Evolutionary conservation across 305 asterid genomes (phyloP).

Genomic region (Coffea humblotiana): DNA sequence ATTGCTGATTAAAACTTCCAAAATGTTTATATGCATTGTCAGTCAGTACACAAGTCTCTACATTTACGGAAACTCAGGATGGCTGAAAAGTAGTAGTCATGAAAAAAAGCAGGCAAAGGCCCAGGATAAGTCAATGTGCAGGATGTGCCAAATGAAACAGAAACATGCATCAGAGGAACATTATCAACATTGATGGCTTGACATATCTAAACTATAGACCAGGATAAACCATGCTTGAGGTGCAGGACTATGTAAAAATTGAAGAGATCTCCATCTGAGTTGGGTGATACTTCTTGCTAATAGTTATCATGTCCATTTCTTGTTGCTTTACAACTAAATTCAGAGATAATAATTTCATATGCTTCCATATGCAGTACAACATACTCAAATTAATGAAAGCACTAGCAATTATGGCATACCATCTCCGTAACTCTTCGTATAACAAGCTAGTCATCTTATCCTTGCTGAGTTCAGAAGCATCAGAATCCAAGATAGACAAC

Average conservation of each 20-base stretch:
- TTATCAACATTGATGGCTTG: background rate
- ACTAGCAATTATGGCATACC: constrained; percentile 39
- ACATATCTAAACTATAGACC: background rate
- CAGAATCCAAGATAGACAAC: constrained; percentile 48
- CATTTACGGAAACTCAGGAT: too few relatives aligned
- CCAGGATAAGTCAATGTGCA: background rate
- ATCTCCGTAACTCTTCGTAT: constrained; percentile 66
- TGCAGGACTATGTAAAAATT: background rate
- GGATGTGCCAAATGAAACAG: background rate
- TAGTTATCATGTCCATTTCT: background rate
- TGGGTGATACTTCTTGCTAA: background rate
- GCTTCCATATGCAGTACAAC: background rate
- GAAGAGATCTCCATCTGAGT: background rate
- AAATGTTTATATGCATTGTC: background rate
- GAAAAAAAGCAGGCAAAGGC: too few relatives aligned
- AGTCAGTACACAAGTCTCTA: background rate
- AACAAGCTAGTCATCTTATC: constrained; percentile 51
- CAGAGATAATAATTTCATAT: background rate
- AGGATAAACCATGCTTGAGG: background rate
- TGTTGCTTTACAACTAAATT: background rate
- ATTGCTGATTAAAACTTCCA: background rate
- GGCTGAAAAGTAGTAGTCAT: background rate
- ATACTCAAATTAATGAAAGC: constrained; percentile 1
- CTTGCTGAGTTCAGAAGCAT: constrained; percentile 59
- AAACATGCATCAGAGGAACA: background rate